Percentiles rank a stretch among this genome's conserved stretches.
phyloP scores from a whole-genome alignment of 306 rosid species.

The Pachyrhizus erosus region DNA sequence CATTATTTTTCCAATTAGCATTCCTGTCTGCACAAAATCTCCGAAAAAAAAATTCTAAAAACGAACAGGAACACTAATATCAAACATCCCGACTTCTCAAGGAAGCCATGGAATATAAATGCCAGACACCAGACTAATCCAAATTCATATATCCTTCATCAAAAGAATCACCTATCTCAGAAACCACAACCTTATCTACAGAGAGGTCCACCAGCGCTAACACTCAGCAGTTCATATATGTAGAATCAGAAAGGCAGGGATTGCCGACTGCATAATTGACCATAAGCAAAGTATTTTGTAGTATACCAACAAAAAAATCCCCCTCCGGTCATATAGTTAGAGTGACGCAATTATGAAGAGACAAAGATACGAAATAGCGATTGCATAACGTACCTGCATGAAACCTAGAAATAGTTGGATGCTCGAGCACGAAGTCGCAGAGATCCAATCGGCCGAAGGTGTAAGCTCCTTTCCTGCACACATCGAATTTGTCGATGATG shows the following conservation, averaged over 20 bases:
- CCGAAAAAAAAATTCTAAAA: not conserved
- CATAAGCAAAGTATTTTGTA: not conserved
- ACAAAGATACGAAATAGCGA: not conserved
- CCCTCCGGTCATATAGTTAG: too few species aligned
- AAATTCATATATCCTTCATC: not conserved
- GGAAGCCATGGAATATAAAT: not conserved
- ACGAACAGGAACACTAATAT: not conserved
- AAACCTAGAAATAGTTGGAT: slow-evolving; percentile 86
- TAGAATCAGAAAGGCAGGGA: not conserved
- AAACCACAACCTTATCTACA: not conserved
- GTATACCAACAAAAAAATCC: too few species aligned
- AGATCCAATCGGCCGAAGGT: slow-evolving; percentile 95
- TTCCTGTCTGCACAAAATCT: not conserved
- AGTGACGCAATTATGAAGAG: slow-evolving; percentile 1
- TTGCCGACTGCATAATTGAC: not conserved
- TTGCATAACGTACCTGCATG: slow-evolving; percentile 70
- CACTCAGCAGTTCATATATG: not conserved
- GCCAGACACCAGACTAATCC: not conserved
- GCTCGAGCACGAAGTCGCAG: slow-evolving; percentile 90
- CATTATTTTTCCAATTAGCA: too few species aligned
- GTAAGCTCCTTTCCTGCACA: slow-evolving; percentile 85
- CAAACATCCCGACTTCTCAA: not conserved
- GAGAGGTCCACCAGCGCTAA: not conserved
- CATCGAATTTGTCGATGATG: slow-evolving; percentile 65
- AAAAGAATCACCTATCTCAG: not conserved